These are phyloP conservation scores for Boletus rex-veris DNA, from an alignment of 768 basidiomycete genomes.

Conservation along the genomic window DNA sequence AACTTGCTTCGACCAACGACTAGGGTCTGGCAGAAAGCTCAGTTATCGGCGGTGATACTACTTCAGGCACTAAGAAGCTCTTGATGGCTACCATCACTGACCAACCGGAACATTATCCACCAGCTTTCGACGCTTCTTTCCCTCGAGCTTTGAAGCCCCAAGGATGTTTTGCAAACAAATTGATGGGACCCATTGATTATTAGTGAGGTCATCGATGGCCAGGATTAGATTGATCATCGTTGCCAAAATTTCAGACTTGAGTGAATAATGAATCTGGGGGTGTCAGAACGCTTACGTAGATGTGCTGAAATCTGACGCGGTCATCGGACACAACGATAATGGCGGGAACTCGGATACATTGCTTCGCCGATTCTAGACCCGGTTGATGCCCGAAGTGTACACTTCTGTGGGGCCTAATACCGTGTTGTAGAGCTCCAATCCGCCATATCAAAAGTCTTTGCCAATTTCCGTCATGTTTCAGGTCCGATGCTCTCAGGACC, in stretches of 20 bases:
- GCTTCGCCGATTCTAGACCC: not conserved
- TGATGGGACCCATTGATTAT: not conserved
- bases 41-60: not conserved
- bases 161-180: not conserved
- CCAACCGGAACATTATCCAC: not conserved
- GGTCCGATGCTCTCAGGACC: constrained; percentile 7
- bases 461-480: not conserved
- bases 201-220: not conserved
- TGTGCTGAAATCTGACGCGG: not conserved
- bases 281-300: constrained; percentile 9
- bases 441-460: not conserved
- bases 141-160: too few species aligned
- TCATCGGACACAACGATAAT: not conserved
- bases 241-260: not conserved
- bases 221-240: not conserved
- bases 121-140: not conserved
- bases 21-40: not conserved
- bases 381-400: not conserved
- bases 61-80: not conserved
- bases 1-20: not conserved
- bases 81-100: not conserved
- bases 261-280: constrained; percentile 9
- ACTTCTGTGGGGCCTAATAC: not conserved
- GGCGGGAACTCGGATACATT: not conserved
- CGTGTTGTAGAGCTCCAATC: not conserved